phyloP scores from a whole-genome alignment of 768 basidiomycete genomes.

The Hygrocybe punicea region DNA sequence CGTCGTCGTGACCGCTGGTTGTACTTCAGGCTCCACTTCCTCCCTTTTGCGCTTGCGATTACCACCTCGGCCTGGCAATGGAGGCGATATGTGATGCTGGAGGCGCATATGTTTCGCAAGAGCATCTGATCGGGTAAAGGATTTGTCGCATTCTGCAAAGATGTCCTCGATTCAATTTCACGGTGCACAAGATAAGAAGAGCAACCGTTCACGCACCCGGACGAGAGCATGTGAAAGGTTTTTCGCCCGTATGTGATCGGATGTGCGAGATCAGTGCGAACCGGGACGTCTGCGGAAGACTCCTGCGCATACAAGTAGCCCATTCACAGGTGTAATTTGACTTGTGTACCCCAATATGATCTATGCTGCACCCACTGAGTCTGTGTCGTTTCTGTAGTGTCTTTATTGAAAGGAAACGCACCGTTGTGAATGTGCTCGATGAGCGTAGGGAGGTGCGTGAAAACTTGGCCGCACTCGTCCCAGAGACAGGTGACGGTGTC shows the following conservation, averaged over 20 bases:
- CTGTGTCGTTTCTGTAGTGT: neutral
- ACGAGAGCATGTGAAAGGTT: slow-evolving; percentile 79
- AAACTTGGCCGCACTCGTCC: slow-evolving; percentile 76
- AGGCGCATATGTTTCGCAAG: slow-evolving; percentile 89
- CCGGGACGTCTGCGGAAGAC: slow-evolving; percentile 80
- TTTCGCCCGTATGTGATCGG: slow-evolving; percentile 91
- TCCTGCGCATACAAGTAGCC: slow-evolving; percentile 74
- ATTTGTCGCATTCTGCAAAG: slow-evolving; percentile 81
- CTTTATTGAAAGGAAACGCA: slow-evolving; percentile 34
- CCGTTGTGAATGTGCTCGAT: slow-evolving; percentile 83
- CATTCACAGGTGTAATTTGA: slow-evolving; percentile 89
- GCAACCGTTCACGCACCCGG: slow-evolving; percentile 53
- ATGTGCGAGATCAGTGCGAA: slow-evolving; percentile 90
- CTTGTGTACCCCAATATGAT: slow-evolving; percentile 79
- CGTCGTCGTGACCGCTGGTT: slow-evolving; percentile 18
- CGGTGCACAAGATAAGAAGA: neutral
- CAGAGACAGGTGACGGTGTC: slow-evolving; percentile 78
- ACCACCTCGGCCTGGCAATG: slow-evolving; percentile 65
- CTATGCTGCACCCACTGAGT: slow-evolving; percentile 35
- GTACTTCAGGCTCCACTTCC: slow-evolving; percentile 21
- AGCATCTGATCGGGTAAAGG: slow-evolving; percentile 92
- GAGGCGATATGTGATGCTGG: slow-evolving; percentile 76
- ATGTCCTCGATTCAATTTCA: neutral
- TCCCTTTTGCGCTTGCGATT: slow-evolving; percentile 64
- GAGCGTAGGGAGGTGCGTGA: slow-evolving; percentile 66